Evolutionary conservation across 1,284 basidiomycete species (phyloP), one percentile per base, ranked within the genome.

Genomic region (Trichosporon coremiiforme): DNA sequence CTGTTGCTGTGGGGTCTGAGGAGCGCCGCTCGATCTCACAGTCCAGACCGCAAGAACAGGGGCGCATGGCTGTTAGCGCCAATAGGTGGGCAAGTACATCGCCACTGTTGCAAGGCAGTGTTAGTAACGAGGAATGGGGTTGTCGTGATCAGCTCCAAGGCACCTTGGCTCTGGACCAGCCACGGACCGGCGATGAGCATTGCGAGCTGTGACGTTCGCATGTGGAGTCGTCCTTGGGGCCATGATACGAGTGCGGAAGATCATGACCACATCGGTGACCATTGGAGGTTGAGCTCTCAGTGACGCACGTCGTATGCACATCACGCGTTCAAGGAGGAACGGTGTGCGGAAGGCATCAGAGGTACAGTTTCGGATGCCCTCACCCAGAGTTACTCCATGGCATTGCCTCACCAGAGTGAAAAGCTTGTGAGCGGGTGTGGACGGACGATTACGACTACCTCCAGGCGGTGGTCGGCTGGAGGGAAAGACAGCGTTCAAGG

Each of bases 271-370:
- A 25, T 25, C 25, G 25, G 25, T 25, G 25, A n/a, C 38, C n/a
- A 50, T 5, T 22, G n/a, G n/a, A 7, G 5, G 50, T 17, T 53
- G 20, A 4, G 50, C 50, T 8, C n/a, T n/a, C 50, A 53, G 50
- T 53, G 50, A 53, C 50, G 50, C 50, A 53, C 20, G 50, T 53
- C 50, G 50, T 53, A 53, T 53, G 50, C 50, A 25, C 50, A 10
- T 22, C 20, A 53, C 50, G 20, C n/a, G 50, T 22, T 20, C 20
- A 17, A 50, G 6, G 50, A 53, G 50, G 50, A 22, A 25, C 50
- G 50, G 50, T 8, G 22, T 25, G 9, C 50, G 50, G 50, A 53
- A 20, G 50, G 25, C 50, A 10, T 13, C 22, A 12, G 20, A 53
- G 50, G 50, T 53, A 53, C 50, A 53, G 50, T 53, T 53, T 53